Conservation (phyloP, 78 protist species). For the Ministeria vibrans region DNA sequence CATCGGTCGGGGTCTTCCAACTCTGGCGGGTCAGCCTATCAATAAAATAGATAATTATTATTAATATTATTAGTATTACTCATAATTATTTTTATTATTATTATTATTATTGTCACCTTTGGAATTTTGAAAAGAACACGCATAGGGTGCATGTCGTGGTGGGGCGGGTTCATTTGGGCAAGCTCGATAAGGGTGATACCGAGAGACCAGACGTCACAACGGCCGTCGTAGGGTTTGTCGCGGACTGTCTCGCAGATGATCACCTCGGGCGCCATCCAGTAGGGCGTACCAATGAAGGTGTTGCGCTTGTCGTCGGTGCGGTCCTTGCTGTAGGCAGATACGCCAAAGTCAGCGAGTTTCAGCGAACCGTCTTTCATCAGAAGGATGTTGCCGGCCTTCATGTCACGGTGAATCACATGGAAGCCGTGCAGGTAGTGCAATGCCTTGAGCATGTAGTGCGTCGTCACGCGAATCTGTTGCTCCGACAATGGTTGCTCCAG, state of each 20-base stretch:
- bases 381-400: conserved; percentile 84
- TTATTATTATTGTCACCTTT: too few species aligned
- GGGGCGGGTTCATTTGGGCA: conserved; percentile 55
- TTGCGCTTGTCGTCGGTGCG: conserved; percentile 36
- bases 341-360: conserved; percentile 89
- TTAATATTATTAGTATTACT: too few species aligned
- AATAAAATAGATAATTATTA: too few species aligned
- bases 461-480: conserved; percentile 60
- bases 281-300: conserved; percentile 79
- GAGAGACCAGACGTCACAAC: conserved; percentile 67
- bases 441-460: conserved; percentile 55
- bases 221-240: conserved; percentile 5
- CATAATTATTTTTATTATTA: too few species aligned
- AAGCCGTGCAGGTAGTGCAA: conserved; percentile 45
- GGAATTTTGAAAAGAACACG: conserved; percentile 51
- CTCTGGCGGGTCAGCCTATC: conserved; percentile 60
- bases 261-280: conserved; percentile 44
- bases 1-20: conserved; percentile 46
- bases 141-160: conserved; percentile 46
- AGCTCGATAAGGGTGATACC: conserved; percentile 76
- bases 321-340: conserved; percentile 39
- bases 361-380: conserved; percentile 53
- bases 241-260: conserved; percentile 20
- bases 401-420: conserved; percentile 87
- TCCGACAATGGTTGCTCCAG: conserved; percentile 64